Evolutionary conservation across 129 eudicot species (phyloP).

Genomic region (Heracleum sosnowskyi): DNA sequence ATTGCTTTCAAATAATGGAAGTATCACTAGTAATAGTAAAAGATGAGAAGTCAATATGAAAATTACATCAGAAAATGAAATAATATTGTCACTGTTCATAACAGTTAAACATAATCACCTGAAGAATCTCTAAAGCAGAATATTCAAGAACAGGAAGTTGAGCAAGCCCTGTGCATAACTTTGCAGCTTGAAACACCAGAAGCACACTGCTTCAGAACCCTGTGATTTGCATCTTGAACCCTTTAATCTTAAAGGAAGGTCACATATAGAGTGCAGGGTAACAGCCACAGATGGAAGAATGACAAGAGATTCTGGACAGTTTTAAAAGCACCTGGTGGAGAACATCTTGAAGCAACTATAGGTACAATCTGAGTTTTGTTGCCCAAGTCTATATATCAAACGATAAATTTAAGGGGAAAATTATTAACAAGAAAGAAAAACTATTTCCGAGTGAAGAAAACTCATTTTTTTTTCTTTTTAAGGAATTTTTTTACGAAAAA

Average conservation of each 20-base stretch:
- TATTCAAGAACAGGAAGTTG: constrained; percentile 11
- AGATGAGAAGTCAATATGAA: background rate
- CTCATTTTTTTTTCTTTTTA: background rate
- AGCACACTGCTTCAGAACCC: constrained; percentile 5
- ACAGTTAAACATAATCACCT: constrained; percentile 14
- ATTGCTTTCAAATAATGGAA: background rate
- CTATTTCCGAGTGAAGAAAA: background rate
- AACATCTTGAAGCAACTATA: background rate
- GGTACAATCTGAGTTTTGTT: background rate
- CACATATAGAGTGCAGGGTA: background rate
- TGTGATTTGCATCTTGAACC: background rate
- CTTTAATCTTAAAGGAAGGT: background rate
- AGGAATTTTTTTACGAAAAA: background rate
- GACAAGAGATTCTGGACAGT: constrained; percentile 2
- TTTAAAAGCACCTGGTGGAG: background rate
- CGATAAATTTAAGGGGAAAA: background rate
- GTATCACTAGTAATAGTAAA: background rate
- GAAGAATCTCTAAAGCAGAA: constrained; percentile 13
- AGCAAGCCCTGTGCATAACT: constrained; percentile 8
- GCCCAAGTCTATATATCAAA: background rate
- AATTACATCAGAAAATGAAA: background rate
- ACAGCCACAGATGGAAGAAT: constrained; percentile 8
- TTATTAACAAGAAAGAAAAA: background rate
- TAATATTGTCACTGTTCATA: background rate
- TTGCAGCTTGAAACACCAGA: constrained; percentile 13